Percentiles rank a stretch among this genome's conserved stretches.
Evolutionary conservation across 345 rosid genomes (phyloP).

Genomic region (Murraya paniculata): DNA sequence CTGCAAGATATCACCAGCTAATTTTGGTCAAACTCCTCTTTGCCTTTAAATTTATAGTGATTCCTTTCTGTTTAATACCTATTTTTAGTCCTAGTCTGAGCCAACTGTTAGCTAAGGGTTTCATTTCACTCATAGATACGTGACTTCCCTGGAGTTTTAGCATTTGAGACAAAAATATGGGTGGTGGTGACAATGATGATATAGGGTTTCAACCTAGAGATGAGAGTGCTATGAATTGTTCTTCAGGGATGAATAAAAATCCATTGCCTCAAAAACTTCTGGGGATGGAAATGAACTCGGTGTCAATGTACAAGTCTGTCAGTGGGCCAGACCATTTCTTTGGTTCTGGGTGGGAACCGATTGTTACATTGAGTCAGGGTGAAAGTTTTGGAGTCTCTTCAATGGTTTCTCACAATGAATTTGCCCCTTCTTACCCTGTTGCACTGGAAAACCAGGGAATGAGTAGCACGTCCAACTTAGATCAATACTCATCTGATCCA

Average conservation of each 20-base stretch:
- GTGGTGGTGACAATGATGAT: slow-evolving; percentile 51
- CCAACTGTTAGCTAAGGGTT: slow-evolving; percentile 23
- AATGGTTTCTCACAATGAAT: slow-evolving; percentile 50
- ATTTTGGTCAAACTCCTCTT: slow-evolving; percentile 48
- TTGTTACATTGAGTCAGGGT: slow-evolving; percentile 43
- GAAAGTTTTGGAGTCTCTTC: slow-evolving; percentile 52
- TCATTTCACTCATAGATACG: slow-evolving; percentile 17
- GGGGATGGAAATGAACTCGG: slow-evolving; percentile 36
- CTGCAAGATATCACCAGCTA: slow-evolving; percentile 58
- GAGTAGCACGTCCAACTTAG: slow-evolving; percentile 38
- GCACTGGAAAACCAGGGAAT: slow-evolving; percentile 57
- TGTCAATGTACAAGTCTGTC: slow-evolving; percentile 40
- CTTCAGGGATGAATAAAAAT: slow-evolving; percentile 41
- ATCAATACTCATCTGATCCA: slow-evolving; percentile 59
- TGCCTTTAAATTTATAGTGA: slow-evolving; percentile 13
- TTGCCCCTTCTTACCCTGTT: slow-evolving; percentile 51
- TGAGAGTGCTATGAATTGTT: slow-evolving; percentile 38
- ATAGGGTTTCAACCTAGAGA: slow-evolving; percentile 48
- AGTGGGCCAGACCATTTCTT: slow-evolving; percentile 51
- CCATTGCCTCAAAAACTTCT: slow-evolving; percentile 36
- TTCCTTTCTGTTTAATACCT: slow-evolving; percentile 19
- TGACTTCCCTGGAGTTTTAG: slow-evolving; percentile 21
- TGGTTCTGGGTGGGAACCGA: slow-evolving; percentile 77
- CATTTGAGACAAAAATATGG: slow-evolving; percentile 46
- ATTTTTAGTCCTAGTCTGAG: slow-evolving; percentile 23